Conservation (phyloP, 2,329 filamentous ascomycete genomes). For the Aspergillus quadricinctus region DNA sequence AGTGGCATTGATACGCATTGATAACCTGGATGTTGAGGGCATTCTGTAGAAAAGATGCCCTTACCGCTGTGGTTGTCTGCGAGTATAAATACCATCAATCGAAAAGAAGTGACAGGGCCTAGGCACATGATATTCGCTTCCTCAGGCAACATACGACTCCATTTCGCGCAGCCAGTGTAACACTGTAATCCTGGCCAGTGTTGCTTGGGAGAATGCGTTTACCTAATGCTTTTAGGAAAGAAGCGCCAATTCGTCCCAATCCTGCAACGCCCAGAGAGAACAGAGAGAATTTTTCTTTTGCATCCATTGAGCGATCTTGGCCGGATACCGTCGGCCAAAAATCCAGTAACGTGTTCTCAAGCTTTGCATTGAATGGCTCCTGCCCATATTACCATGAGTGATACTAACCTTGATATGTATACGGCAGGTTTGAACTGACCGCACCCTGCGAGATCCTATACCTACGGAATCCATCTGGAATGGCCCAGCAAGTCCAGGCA, state of each 20-base stretch:
- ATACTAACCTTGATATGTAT: background rate
- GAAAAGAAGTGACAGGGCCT: background rate
- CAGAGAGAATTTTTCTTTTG: background rate
- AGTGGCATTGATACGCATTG: background rate
- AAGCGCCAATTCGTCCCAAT: background rate
- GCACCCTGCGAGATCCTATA: background rate
- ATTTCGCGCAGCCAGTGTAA: background rate
- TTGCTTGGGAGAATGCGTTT: background rate
- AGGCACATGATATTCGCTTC: background rate
- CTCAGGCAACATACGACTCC: background rate
- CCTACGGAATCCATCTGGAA: background rate
- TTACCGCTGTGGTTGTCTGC: background rate
- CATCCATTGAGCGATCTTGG: background rate
- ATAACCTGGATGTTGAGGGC: background rate
- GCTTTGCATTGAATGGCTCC: background rate
- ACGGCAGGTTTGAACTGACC: background rate
- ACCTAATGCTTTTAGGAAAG: background rate
- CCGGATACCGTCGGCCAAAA: background rate
- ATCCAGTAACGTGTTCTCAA: background rate
- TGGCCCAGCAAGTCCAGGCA: background rate
- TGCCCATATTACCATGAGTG: background rate
- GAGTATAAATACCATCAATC: background rate
- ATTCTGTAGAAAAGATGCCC: background rate
- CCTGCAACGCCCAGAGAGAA: background rate
- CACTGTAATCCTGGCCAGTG: background rate